Base-by-base conservation (phyloP, 768 basidiomycete species). In the Tricholoma sp. region DNA sequence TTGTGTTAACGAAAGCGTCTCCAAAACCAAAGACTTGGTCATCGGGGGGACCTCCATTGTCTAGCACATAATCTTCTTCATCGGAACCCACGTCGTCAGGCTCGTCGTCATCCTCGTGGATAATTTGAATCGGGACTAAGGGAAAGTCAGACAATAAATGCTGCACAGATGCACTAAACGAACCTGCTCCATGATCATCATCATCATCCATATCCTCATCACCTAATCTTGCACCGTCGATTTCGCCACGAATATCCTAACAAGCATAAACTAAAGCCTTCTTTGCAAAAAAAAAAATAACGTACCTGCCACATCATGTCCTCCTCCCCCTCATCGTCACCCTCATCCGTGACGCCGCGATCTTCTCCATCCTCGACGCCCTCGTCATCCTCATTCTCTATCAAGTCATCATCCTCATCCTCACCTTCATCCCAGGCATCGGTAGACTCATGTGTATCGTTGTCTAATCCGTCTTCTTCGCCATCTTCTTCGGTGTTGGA, bases 401-500 rank as follows among this genome's bases (percentile, higher is more conserved):
- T 78, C 17, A 84, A 58, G 50, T 85, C 88, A 41, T 85, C 86
- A 33, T 86, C 83, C 45, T 87, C 85, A 0, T 85, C 86, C 31
- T 85, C 85, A n/a, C 74, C 82, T 47, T 84, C 81, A 52, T 80
- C 83, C 83, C 89, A 91, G 32, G 69, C 80, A 55, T 83, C 84
- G 50, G 76, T 83, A 17, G 80, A 80, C 39, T 80, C 82, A 33
- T 76, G 82, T 6, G 76, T 74, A 31, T 76, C 80, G n/a, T 83
- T 77, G 42, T 82, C 84, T 1, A 84, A 70, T 17, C 82, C 88
- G 44, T 82, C 87, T 32, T 81, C 85, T 3, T 81, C 86, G 6
- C 74, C 83, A 29, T 83, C 85, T 29, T 88, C 88, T 18, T 85
- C 89, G 0, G 85, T 86, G 48, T 83, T 81, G 0, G 89, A 91